phyloP scores from a whole-genome alignment of 2,329 filamentous ascomycete species.

The Claviceps digitariae region DNA sequence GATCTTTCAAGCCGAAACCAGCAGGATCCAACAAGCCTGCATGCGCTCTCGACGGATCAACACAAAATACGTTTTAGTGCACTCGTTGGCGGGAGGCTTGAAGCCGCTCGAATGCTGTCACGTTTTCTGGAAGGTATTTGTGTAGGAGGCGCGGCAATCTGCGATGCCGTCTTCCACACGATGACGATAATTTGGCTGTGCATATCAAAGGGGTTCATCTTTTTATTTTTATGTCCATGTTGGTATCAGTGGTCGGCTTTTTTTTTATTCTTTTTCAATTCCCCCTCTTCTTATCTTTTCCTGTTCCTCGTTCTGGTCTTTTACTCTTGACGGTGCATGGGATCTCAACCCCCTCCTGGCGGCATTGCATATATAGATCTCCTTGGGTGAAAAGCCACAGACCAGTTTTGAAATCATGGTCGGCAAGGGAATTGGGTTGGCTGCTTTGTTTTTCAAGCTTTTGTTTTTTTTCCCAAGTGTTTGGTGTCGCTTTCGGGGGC shows the following conservation, averaged over 20 bases:
- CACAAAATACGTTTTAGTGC: neutral
- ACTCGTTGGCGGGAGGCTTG: neutral
- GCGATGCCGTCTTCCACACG: neutral
- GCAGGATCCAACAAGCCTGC: neutral
- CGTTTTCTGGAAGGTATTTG: neutral
- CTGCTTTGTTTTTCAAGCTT: no score
- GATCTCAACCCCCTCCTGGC: no score
- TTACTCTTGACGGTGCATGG: no score
- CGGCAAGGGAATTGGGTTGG: no score
- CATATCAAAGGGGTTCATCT: neutral
- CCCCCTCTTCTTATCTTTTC: neutral
- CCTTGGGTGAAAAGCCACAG: no score
- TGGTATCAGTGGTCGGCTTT: neutral
- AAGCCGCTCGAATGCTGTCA: neutral
- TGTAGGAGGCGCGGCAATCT: neutral
- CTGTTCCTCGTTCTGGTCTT: no score
- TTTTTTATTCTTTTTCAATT: neutral
- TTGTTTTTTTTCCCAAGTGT: no score
- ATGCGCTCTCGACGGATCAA: neutral
- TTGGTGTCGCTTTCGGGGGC: no score
- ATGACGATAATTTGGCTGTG: neutral
- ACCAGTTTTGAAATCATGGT: no score
- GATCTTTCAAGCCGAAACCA: neutral
- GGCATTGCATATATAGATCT: neutral
- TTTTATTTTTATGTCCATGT: neutral